Evolutionary conservation across 192 early-diverging fungal genomes (phyloP).

Genomic region (Helicostylum pulchrum): DNA sequence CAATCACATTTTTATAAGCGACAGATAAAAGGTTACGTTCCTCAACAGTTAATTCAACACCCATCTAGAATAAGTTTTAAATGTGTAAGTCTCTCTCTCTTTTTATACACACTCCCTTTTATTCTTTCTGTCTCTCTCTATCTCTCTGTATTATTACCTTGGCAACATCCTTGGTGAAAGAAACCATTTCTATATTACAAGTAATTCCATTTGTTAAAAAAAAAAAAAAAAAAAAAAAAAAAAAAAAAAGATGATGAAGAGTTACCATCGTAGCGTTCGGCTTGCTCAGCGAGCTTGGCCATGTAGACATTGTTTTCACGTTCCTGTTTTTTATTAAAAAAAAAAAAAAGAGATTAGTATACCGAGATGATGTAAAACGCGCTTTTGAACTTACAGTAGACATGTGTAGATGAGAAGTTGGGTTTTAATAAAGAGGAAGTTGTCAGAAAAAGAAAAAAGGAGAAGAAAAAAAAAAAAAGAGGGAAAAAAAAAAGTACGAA

Average conservation of each 20-base stretch:
- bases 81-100: background rate
- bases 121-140: background rate
- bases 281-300: conserved; percentile 98
- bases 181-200: conserved; percentile 68
- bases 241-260: background rate
- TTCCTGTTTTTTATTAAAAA: conserved; percentile 10
- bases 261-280: conserved; percentile 96
- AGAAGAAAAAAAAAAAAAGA: background rate
- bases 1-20: conserved; percentile 99
- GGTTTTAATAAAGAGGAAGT: conserved; percentile 2
- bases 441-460: conserved; percentile 7
- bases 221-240: conserved; percentile 25
- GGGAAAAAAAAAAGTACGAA: background rate
- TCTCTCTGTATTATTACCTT: conserved; percentile 31
- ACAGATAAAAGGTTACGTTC: conserved; percentile 98
- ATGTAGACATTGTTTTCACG: conserved; percentile 88
- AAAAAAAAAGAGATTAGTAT: conserved; percentile 25
- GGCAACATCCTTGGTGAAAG: conserved; percentile 84
- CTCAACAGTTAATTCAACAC: conserved; percentile 92
- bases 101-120: background rate
- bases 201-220: conserved; percentile 7
- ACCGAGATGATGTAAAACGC: conserved; percentile 5
- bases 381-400: conserved; percentile 8
- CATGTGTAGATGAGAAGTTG: background rate
- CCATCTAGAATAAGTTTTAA: conserved; percentile 53